Percentiles rank a stretch among this genome's conserved stretches.
These are phyloP conservation scores for Aspergillus cristatus DNA, from an alignment of 495 filamentous ascomycete species.

Conservation along the genomic window DNA sequence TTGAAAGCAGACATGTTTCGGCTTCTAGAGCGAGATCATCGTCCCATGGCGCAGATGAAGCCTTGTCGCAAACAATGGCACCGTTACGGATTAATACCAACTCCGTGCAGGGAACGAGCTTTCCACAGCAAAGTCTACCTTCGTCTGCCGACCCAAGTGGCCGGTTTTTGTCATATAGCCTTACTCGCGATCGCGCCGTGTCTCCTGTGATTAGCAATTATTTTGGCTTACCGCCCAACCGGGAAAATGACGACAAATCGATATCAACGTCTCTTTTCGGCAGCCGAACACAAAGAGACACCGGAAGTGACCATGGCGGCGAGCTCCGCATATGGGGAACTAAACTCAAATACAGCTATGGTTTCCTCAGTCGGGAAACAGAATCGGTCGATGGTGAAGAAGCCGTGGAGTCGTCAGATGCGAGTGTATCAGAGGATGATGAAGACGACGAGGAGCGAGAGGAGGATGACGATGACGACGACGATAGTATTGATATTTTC, in stretches of 20 bases:
- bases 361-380: conserved; percentile 27
- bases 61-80: conserved; percentile 15
- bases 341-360: conserved; percentile 35
- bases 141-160: conserved; percentile 16
- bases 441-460: conserved; percentile 39
- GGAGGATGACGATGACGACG: conserved; percentile 45
- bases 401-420: conserved; percentile 33
- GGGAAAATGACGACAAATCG: conserved; percentile 21
- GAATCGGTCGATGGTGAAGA: conserved; percentile 18
- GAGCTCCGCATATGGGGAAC: conserved; percentile 59
- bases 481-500: conserved; percentile 57
- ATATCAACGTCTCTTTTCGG: conserved; percentile 30
- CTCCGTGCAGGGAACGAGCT: conserved; percentile 17
- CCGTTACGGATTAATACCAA: conserved; percentile 25
- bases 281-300: conserved; percentile 20
- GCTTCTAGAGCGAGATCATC: conserved; percentile 20
- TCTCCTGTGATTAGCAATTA: conserved; percentile 35
- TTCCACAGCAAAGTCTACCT: conserved; percentile 18
- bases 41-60: conserved; percentile 18
- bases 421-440: conserved; percentile 28
- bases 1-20: conserved; percentile 5
- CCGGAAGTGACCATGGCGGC: conserved; percentile 46
- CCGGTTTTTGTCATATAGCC: conserved; percentile 26
- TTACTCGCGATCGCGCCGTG: conserved; percentile 32
- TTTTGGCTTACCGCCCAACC: conserved; percentile 34